Conservation (phyloP, 2,329 filamentous ascomycete species). For the Dactylellina leptospora region DNA sequence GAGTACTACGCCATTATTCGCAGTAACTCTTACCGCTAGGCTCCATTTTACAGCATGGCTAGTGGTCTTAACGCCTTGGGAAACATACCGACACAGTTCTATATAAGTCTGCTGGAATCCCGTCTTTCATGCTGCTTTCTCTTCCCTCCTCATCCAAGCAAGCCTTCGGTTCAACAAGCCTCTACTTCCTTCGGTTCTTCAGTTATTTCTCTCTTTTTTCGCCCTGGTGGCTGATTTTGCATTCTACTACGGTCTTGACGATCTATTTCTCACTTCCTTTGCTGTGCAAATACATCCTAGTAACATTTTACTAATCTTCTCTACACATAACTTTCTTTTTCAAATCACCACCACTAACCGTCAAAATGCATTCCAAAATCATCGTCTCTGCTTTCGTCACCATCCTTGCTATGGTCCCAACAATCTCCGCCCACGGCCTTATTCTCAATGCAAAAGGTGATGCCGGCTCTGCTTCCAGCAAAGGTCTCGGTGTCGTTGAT, state of each 20-base stretch:
- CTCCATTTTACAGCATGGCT: neutral
- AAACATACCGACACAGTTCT: neutral
- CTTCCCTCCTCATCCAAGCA: slow-evolving; percentile 41
- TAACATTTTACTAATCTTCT: slow-evolving; percentile 32
- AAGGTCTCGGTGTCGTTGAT: slow-evolving; percentile 65
- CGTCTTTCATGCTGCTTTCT: slow-evolving; percentile 5
- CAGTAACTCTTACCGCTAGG: slow-evolving; percentile 11
- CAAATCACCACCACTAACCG: slow-evolving; percentile 17
- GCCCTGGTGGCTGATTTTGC: slow-evolving; percentile 51
- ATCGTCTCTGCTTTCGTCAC: slow-evolving; percentile 61
- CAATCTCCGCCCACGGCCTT: slow-evolving; percentile 70
- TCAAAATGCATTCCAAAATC: slow-evolving; percentile 61
- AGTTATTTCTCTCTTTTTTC: slow-evolving; percentile 29
- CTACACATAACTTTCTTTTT: slow-evolving; percentile 23
- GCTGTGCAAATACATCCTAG: slow-evolving; percentile 43
- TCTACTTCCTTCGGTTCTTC: slow-evolving; percentile 43
- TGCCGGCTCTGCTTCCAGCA: slow-evolving; percentile 65
- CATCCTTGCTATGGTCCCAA: slow-evolving; percentile 66
- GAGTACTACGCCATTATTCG: slow-evolving; percentile 27
- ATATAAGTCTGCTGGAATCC: slow-evolving; percentile 5
- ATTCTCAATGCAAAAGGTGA: slow-evolving; percentile 70
- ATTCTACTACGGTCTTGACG: slow-evolving; percentile 50
- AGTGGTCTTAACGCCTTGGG: neutral
- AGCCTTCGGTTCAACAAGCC: slow-evolving; percentile 43
- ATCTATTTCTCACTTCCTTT: slow-evolving; percentile 32